A percentile compares a stretch with the other conserved stretches of the same genome.
phyloP scores from a whole-genome alignment of 495 filamentous ascomycete genomes.

The Lasiosphaeriaceae sp. region DNA sequence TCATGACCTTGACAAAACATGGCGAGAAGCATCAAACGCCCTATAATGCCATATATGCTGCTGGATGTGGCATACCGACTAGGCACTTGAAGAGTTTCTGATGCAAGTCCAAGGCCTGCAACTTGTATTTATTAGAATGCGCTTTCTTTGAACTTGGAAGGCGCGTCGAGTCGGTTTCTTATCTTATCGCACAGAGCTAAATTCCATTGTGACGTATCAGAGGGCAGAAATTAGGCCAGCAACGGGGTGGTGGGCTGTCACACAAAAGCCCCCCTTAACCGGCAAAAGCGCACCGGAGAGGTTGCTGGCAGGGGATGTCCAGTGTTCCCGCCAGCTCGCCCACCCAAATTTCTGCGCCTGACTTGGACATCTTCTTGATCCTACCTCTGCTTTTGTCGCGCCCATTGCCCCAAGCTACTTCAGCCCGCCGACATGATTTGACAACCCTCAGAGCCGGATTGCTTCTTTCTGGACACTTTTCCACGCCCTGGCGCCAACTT shows the following conservation, averaged over 20 bases:
- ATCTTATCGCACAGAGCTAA: slow-evolving; percentile 22
- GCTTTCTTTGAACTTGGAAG: background rate
- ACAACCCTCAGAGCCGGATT: background rate
- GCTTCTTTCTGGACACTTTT: background rate
- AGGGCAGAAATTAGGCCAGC: slow-evolving; percentile 14
- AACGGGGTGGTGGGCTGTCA: slow-evolving; percentile 1
- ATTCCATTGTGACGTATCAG: slow-evolving; percentile 27
- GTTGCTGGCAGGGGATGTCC: background rate
- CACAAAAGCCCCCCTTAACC: slow-evolving; percentile 9
- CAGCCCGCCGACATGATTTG: slow-evolving; percentile 8
- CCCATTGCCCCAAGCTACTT: slow-evolving; percentile 1
- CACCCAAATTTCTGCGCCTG: slow-evolving; percentile 18
- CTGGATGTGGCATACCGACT: too few relatives aligned
- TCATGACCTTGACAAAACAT: too few relatives aligned
- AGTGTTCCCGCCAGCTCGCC: background rate
- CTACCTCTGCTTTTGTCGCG: slow-evolving; percentile 1
- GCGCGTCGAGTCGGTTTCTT: slow-evolving; percentile 10
- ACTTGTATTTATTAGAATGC: too few relatives aligned
- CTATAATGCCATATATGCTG: too few relatives aligned
- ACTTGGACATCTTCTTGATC: slow-evolving; percentile 1
- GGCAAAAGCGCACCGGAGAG: slow-evolving; percentile 10
- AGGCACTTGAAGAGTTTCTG: too few relatives aligned
- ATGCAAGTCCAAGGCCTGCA: too few relatives aligned
- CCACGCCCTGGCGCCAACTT: background rate
- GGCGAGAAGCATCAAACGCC: too few relatives aligned